Evolutionary conservation across 2,329 filamentous ascomycete genomes (phyloP).

Genomic region (Pyrenochaeta sp.): DNA sequence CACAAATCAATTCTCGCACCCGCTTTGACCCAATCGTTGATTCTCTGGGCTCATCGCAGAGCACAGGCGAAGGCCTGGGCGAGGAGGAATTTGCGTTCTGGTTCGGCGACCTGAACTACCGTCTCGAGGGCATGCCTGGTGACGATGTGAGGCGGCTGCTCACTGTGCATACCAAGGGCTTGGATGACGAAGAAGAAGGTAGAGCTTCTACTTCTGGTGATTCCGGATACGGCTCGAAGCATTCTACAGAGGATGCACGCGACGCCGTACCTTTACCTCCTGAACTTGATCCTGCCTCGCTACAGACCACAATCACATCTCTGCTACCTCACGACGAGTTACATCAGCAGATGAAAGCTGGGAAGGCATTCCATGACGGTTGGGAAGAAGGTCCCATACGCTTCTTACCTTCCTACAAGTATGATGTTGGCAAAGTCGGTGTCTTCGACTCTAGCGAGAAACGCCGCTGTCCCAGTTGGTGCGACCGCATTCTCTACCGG

Average conservation of each 20-base stretch:
- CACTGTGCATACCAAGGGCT: constrained; percentile 83
- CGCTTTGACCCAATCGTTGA: constrained; percentile 78
- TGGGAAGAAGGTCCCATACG: constrained; percentile 89
- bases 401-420: constrained; percentile 96
- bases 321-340: constrained; percentile 92
- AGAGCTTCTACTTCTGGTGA: constrained; percentile 28
- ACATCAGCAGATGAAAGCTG: constrained; percentile 72
- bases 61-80: constrained; percentile 73
- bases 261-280: constrained; percentile 48
- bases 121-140: constrained; percentile 85
- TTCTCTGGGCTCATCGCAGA: constrained; percentile 67
- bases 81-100: constrained; percentile 95
- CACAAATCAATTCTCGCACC: constrained; percentile 78
- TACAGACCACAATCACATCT: constrained; percentile 88
- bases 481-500: constrained; percentile 89
- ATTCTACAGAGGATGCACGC: constrained; percentile 19
- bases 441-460: constrained; percentile 97
- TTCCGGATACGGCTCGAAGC: constrained; percentile 27
- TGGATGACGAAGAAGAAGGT: constrained; percentile 37
- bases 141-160: constrained; percentile 88
- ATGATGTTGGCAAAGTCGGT: constrained; percentile 91
- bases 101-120: constrained; percentile 96
- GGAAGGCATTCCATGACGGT: constrained; percentile 87
- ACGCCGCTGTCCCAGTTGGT: constrained; percentile 92
- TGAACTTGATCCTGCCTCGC: constrained; percentile 79